These are phyloP conservation scores for Fusarium neocosmosporiellum DNA, from an alignment of 2,329 filamentous ascomycete species.

Conservation along the genomic window DNA sequence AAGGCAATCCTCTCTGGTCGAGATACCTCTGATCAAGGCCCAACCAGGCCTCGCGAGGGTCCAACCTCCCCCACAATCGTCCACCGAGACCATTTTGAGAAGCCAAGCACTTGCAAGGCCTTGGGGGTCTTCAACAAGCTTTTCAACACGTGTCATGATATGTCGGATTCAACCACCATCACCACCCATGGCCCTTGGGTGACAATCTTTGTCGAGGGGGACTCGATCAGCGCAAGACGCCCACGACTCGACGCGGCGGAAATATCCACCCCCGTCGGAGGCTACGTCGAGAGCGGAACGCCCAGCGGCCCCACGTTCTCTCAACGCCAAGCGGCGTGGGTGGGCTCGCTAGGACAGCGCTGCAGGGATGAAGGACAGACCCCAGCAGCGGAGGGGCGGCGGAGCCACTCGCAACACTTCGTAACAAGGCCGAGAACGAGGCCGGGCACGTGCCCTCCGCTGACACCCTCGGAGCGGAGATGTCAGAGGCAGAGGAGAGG, in stretches of 20 bases:
- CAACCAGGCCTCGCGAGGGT: not conserved
- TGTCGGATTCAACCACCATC: not conserved
- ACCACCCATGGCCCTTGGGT: conserved; percentile 24
- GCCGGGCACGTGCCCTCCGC: conserved; percentile 37
- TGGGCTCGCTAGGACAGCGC: conserved; percentile 9
- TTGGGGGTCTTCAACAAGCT: conserved; percentile 19
- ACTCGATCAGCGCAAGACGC: not conserved
- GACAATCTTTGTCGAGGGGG: conserved; percentile 24
- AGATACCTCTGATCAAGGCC: not conserved
- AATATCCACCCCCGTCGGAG: conserved; percentile 15
- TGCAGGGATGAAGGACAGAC: conserved; percentile 13
- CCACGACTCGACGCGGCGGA: conserved; percentile 11
- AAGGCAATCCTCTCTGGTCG: conserved; percentile 6
- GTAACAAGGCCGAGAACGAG: not conserved
- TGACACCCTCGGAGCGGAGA: conserved; percentile 26
- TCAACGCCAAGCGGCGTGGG: conserved; percentile 28
- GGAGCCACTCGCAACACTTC: conserved; percentile 31
- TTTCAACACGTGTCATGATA: conserved; percentile 16
- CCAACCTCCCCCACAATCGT: not conserved
- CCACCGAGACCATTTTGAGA: not conserved
- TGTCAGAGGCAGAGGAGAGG: conserved; percentile 2
- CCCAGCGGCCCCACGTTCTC: conserved; percentile 30
- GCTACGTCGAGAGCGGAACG: conserved; percentile 24
- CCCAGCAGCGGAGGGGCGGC: conserved; percentile 26
- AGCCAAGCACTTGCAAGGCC: conserved; percentile 25